phyloP scores from a whole-genome alignment of 331 rosid genomes.

The Erythrophleum ivorense region DNA sequence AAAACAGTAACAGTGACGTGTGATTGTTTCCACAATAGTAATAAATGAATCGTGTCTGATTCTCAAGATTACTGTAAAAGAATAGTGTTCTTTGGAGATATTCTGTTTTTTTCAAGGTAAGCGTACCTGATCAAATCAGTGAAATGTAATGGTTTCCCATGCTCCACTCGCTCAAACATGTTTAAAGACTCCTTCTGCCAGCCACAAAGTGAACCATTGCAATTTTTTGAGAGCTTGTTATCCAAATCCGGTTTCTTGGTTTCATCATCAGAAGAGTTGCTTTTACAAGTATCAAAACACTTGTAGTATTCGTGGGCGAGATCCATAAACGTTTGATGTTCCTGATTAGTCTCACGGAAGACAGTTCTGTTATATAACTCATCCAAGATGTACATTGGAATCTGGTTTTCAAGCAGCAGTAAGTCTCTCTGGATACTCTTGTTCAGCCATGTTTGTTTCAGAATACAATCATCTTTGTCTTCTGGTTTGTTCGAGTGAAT shows the following conservation, averaged over 20 bases:
- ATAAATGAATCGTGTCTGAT: no score
- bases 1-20: no score
- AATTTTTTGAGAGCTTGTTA: background rate
- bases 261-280: background rate
- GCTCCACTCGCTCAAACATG: background rate
- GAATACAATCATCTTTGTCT: background rate
- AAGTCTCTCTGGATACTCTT: background rate
- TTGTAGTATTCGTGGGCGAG: background rate
- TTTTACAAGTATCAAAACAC: background rate
- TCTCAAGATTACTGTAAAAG: no score
- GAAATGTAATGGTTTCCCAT: background rate
- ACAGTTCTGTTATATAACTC: background rate
- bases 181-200: background rate
- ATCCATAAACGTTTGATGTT: background rate
- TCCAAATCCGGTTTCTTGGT: background rate
- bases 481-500: background rate
- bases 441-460: slow-evolving; percentile 11
- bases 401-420: background rate
- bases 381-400: background rate
- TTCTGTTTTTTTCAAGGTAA: no score
- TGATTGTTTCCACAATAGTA: no score
- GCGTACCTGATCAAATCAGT: background rate
- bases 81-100: no score
- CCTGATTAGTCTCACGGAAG: background rate
- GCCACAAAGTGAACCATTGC: background rate